Evolutionary conservation across 495 filamentous ascomycete species (phyloP).

Genomic region (Thermothielavioides terrestris): DNA sequence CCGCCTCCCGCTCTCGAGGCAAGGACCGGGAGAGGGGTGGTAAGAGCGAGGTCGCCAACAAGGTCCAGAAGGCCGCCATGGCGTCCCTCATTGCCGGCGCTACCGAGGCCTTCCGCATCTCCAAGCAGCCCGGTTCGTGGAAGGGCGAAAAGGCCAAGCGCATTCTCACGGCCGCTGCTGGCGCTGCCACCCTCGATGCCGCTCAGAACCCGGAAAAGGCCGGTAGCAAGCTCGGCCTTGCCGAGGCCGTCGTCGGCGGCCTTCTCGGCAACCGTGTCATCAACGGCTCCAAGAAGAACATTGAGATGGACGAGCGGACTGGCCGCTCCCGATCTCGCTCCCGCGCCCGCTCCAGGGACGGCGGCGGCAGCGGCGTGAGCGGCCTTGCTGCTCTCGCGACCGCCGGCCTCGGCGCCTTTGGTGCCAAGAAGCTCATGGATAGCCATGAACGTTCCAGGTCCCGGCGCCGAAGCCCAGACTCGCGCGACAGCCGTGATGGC

Average conservation of each 20-base stretch:
- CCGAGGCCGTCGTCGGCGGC: conserved; percentile 77
- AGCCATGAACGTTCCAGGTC: conserved; percentile 55
- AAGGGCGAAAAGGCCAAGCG: conserved; percentile 78
- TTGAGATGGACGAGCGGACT: conserved; percentile 45
- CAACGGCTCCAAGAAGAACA: conserved; percentile 61
- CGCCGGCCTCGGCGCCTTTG: conserved; percentile 66
- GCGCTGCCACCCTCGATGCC: conserved; percentile 75
- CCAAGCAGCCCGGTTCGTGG: conserved; percentile 79
- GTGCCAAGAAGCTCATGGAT: conserved; percentile 70
- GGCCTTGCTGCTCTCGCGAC: conserved; percentile 60
- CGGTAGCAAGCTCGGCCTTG: conserved; percentile 54
- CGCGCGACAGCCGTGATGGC: conserved; percentile 41
- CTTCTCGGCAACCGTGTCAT: conserved; percentile 72
- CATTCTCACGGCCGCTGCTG: conserved; percentile 75
- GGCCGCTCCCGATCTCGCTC: conserved; percentile 44
- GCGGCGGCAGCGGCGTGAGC: conserved; percentile 38
- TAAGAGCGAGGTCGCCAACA: conserved; percentile 46
- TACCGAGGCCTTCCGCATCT: conserved; percentile 76
- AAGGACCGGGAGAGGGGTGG: conserved; percentile 36
- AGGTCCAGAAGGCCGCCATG: conserved; percentile 75
- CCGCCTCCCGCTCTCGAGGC: conserved; percentile 35
- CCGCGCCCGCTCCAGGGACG: conserved; percentile 43
- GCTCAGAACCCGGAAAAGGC: conserved; percentile 61
- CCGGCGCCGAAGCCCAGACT: conserved; percentile 40
- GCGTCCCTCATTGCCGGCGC: conserved; percentile 80